These are phyloP conservation scores for Tothia fuscella DNA, from an alignment of 2,329 filamentous ascomycete genomes.

Conservation along the genomic window DNA sequence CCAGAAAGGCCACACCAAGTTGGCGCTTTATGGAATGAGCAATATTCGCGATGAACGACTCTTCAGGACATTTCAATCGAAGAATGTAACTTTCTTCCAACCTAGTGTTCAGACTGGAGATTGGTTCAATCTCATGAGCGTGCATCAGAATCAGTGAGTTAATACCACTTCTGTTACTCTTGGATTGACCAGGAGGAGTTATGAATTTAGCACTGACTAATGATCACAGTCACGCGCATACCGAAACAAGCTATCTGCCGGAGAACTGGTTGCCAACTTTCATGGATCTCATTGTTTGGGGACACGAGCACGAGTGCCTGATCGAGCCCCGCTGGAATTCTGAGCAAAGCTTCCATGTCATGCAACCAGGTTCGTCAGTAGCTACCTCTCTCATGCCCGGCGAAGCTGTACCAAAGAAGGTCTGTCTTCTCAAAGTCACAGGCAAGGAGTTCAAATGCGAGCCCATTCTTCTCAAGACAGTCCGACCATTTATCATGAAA, in stretches of 20 bases:
- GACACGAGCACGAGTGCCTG: conserved; percentile 91
- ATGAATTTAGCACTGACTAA: no score
- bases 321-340: conserved; percentile 76
- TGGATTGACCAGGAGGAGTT: no score
- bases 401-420: conserved; percentile 83
- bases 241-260: conserved; percentile 83
- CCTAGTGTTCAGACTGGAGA: conserved; percentile 69
- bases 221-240: conserved; percentile 55
- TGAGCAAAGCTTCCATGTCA: conserved; percentile 85
- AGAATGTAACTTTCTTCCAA: conserved; percentile 86
- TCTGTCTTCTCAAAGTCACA: conserved; percentile 72
- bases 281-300: conserved; percentile 87
- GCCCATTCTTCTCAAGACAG: conserved; percentile 71
- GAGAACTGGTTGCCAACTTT: conserved; percentile 89
- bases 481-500: conserved; percentile 78
- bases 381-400: conserved; percentile 85
- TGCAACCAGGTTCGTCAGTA: conserved; percentile 93
- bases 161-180: background rate
- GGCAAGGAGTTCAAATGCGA: conserved; percentile 72
- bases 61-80: conserved; percentile 84
- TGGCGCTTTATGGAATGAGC: conserved; percentile 86
- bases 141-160: conserved; percentile 77
- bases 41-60: conserved; percentile 93
- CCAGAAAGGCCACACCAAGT: conserved; percentile 85
- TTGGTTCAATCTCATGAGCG: conserved; percentile 92